Conservation (phyloP, 805 yeast species). For the Blastobotrys parvus region DNA sequence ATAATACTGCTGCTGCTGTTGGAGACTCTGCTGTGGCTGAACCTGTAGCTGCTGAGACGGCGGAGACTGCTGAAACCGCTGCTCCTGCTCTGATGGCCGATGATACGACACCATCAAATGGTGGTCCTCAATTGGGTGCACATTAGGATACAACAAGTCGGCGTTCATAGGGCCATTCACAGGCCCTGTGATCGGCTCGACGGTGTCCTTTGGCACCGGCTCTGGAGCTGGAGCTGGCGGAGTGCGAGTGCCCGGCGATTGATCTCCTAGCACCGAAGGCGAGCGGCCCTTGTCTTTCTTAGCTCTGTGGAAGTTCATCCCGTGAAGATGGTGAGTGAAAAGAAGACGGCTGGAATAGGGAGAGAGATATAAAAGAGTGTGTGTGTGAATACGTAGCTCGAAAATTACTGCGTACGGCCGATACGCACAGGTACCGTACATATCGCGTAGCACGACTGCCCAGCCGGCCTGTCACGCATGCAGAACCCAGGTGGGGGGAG, state of each 20-base stretch:
- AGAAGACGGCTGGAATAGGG: background rate
- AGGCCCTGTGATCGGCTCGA: background rate
- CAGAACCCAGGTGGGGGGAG: no score
- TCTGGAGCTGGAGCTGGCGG: no score
- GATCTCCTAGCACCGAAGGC: no score
- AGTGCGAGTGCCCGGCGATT: no score
- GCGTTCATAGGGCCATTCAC: background rate
- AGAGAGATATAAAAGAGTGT: no score
- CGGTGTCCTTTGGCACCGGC: background rate
- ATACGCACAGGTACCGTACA: no score
- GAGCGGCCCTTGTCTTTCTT: background rate
- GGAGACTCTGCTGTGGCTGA: background rate
- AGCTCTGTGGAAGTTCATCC: background rate
- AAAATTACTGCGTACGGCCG: no score
- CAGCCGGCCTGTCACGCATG: no score
- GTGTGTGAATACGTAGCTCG: no score
- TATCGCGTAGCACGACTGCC: no score
- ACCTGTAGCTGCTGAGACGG: background rate
- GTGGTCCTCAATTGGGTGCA: conserved; percentile 1
- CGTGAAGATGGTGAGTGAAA: background rate
- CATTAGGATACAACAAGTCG: conserved; percentile 1
- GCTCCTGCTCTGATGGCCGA: background rate
- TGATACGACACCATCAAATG: background rate
- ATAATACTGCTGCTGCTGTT: background rate
- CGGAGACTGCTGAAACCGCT: background rate